These are phyloP conservation scores for Hyaloscypha hepaticicola DNA, from an alignment of 495 filamentous ascomycete species.

Conservation along the genomic window DNA sequence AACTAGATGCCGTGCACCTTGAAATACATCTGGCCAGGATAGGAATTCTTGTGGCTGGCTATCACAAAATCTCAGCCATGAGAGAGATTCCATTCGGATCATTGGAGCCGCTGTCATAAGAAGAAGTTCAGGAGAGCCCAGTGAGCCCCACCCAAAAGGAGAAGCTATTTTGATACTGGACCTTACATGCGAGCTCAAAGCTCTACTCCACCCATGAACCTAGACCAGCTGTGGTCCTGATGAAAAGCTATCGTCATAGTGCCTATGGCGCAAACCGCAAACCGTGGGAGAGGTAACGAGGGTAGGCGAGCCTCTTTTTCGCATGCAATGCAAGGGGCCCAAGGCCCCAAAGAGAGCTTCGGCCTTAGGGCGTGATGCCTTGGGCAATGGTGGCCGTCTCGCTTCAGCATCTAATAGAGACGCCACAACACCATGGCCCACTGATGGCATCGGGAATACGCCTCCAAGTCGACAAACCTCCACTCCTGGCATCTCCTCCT, in stretches of 20 bases:
- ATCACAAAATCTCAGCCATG: conserved; percentile 27
- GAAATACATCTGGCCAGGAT: conserved; percentile 4
- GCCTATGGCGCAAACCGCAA: conserved; percentile 13
- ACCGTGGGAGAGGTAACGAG: conserved; percentile 1
- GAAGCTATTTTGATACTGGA: conserved; percentile 22
- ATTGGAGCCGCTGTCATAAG: conserved; percentile 19
- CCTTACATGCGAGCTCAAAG: conserved; percentile 29
- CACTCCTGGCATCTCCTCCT: neutral
- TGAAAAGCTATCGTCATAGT: conserved; percentile 14
- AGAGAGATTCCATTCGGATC: conserved; percentile 7
- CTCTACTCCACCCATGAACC: conserved; percentile 21
- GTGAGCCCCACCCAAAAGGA: conserved; percentile 16
- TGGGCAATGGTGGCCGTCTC: neutral
- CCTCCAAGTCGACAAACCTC: neutral
- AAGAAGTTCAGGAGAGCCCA: neutral
- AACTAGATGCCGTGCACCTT: conserved; percentile 10
- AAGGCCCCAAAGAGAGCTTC: no score
- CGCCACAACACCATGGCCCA: conserved; percentile 21
- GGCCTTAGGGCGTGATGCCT: no score
- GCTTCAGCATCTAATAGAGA: conserved; percentile 22
- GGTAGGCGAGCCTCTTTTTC: conserved; percentile 27
- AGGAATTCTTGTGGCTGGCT: conserved; percentile 27
- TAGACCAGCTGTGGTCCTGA: conserved; percentile 26
- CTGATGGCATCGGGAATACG: neutral
- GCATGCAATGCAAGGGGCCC: neutral